Percentiles rank a stretch among this genome's conserved stretches.
Evolutionary conservation across 495 filamentous ascomycete genomes (phyloP).

Genomic region (Neurospora sp.): DNA sequence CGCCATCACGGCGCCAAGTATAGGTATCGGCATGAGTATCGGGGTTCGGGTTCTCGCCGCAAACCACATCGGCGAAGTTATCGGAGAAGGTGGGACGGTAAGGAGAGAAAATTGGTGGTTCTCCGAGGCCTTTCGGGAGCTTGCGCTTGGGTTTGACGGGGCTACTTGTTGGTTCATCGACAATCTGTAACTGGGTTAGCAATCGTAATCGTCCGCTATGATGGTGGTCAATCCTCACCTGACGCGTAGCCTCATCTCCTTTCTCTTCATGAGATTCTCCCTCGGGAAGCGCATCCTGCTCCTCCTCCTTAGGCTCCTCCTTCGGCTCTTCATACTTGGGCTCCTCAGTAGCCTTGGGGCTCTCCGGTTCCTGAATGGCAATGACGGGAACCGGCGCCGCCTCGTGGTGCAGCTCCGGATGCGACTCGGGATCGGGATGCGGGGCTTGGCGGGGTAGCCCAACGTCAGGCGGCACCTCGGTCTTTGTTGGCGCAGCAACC

Average conservation of each 20-base stretch:
- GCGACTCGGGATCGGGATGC: background rate
- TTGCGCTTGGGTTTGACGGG: background rate
- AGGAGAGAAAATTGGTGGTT: background rate
- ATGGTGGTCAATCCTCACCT: background rate
- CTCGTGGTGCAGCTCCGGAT: background rate
- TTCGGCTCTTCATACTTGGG: background rate
- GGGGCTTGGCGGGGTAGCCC: background rate
- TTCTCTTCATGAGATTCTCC: background rate
- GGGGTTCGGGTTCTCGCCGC: background rate
- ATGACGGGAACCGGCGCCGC: background rate
- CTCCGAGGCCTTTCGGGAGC: background rate
- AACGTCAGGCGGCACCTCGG: background rate
- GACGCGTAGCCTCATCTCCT: background rate
- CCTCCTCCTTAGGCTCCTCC: conserved; percentile 22
- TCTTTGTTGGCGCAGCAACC: conserved; percentile 1
- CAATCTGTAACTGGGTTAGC: background rate
- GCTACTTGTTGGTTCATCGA: background rate
- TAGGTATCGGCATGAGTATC: background rate
- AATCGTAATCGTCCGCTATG: background rate
- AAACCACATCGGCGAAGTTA: background rate
- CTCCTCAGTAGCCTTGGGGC: background rate
- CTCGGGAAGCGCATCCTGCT: conserved; percentile 4
- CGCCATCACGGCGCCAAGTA: background rate
- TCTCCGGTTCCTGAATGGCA: background rate
- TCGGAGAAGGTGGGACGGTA: background rate